Conservation (phyloP, 2,329 filamentous ascomycete species). For the Sporothrix curviconia region DNA sequence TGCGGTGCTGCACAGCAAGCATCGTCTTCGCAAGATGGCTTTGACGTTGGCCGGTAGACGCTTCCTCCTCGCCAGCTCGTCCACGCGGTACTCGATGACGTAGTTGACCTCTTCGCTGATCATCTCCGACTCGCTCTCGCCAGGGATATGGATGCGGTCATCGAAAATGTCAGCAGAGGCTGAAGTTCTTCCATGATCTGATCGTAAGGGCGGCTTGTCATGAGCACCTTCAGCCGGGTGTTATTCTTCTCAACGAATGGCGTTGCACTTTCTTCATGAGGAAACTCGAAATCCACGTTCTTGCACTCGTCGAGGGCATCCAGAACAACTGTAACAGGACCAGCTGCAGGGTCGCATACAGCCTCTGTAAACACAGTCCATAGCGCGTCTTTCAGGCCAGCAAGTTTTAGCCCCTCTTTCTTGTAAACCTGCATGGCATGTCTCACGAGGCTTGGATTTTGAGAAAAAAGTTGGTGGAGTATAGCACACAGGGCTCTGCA, state of each 20-base stretch:
- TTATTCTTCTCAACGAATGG: neutral
- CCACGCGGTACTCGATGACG: slow-evolving; percentile 11
- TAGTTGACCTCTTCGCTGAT: slow-evolving; percentile 11
- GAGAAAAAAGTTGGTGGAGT: slow-evolving; percentile 33
- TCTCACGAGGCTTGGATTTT: slow-evolving; percentile 26
- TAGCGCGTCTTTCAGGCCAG: slow-evolving; percentile 21
- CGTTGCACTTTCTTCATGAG: neutral
- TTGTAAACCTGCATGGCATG: slow-evolving; percentile 26
- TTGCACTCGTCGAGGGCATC: slow-evolving; percentile 34
- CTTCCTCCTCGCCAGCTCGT: neutral
- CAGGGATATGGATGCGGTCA: slow-evolving; percentile 12
- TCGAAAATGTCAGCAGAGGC: neutral
- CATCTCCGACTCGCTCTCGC: slow-evolving; percentile 10
- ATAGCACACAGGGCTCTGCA: slow-evolving; percentile 33
- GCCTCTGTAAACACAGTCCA: slow-evolving; percentile 30
- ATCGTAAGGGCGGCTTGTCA: slow-evolving; percentile 13
- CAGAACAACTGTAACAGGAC: slow-evolving; percentile 29
- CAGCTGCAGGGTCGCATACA: slow-evolving; percentile 23
- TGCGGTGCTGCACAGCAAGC: slow-evolving; percentile 24
- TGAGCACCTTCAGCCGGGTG: slow-evolving; percentile 1
- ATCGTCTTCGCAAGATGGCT: slow-evolving; percentile 19
- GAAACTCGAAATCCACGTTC: neutral
- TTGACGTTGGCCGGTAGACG: neutral
- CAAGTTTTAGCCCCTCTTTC: slow-evolving; percentile 25
- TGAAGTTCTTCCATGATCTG: slow-evolving; percentile 13